A percentile compares a stretch with the other conserved stretches of the same genome.
phyloP scores from a whole-genome alignment of 352 stramenopile genomes.

The Globisporangium takayamanum region DNA sequence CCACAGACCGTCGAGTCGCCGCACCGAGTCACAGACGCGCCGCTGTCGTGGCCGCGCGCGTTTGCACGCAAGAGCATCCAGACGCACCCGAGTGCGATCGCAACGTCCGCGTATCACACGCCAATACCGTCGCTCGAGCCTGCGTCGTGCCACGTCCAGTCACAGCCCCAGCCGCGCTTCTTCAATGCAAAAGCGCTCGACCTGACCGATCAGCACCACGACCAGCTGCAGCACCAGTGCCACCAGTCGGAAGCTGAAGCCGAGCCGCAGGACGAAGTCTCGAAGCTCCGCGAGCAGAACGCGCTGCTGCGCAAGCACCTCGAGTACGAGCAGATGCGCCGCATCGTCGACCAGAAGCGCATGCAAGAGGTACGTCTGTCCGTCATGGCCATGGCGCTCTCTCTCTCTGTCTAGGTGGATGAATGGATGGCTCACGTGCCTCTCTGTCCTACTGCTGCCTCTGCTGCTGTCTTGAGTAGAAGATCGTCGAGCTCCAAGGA shows the following conservation, averaged over 20 bases:
- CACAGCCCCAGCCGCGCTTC: constrained; percentile 8
- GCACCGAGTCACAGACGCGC: not conserved
- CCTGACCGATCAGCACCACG: not conserved
- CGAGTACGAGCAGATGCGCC: constrained; percentile 63
- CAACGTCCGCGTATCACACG: not conserved
- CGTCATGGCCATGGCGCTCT: not conserved
- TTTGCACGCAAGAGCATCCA: constrained; percentile 1
- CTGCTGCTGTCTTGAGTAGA: constrained; percentile 17
- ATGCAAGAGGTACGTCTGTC: constrained; percentile 43
- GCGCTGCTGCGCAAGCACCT: constrained; percentile 46
- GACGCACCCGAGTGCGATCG: not conserved
- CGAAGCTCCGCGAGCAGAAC: constrained; percentile 48
- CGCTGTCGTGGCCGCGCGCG: constrained; percentile 6
- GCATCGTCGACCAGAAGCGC: constrained; percentile 50
- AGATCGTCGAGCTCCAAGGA: constrained; percentile 69
- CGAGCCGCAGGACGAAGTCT: constrained; percentile 25
- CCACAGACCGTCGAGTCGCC: not conserved
- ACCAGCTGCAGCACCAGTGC: not conserved
- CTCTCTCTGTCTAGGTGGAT: not conserved
- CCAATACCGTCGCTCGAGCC: not conserved
- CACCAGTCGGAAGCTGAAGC: not conserved
- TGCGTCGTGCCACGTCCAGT: not conserved
- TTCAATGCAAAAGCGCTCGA: constrained; percentile 1
- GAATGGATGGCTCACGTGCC: no score
- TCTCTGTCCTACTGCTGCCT: not conserved